A percentile compares a stretch with the other conserved stretches of the same genome.
Conservation (phyloP, 2,329 filamentous ascomycete genomes). For the Fusarium avenaceum region DNA sequence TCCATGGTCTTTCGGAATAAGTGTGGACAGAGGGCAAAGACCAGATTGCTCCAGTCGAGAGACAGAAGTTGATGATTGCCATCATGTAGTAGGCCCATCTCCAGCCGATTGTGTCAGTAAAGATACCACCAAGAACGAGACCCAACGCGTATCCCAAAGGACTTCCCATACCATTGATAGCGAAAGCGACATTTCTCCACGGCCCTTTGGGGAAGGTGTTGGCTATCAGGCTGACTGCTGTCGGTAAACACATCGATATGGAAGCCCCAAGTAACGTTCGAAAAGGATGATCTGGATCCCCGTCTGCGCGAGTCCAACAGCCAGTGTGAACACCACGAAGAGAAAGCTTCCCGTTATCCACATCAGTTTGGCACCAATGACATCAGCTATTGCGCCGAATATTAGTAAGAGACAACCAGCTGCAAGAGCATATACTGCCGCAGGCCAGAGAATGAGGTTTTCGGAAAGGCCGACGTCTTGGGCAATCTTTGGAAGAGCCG, state of each 20-base stretch:
- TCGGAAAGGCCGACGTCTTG: conserved; percentile 36
- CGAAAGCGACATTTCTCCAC: conserved; percentile 59
- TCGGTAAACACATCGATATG: conserved; percentile 57
- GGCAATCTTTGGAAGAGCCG: conserved; percentile 41
- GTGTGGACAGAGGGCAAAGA: conserved; percentile 50
- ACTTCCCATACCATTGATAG: conserved; percentile 60
- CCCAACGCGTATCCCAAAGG: conserved; percentile 64
- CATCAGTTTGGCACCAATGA: conserved; percentile 53
- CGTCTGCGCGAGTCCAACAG: conserved; percentile 52
- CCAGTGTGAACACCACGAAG: conserved; percentile 53
- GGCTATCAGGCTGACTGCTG: conserved; percentile 55
- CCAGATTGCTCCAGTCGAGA: conserved; percentile 56
- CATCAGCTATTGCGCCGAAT: conserved; percentile 55
- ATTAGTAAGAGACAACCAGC: conserved; percentile 51
- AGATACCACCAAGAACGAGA: conserved; percentile 63
- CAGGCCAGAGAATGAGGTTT: conserved; percentile 43
- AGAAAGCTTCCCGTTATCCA: conserved; percentile 54
- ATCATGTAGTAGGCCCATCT: conserved; percentile 60
- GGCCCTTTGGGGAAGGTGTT: conserved; percentile 54
- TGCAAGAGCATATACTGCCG: conserved; percentile 40
- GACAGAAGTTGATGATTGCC: conserved; percentile 54
- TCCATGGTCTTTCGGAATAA: conserved; percentile 47
- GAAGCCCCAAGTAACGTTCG: conserved; percentile 53
- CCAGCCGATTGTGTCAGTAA: conserved; percentile 64
- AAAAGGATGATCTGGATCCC: conserved; percentile 56